Conservation (phyloP, 2,329 filamentous ascomycete genomes). For the Trichophaea hybrida region DNA sequence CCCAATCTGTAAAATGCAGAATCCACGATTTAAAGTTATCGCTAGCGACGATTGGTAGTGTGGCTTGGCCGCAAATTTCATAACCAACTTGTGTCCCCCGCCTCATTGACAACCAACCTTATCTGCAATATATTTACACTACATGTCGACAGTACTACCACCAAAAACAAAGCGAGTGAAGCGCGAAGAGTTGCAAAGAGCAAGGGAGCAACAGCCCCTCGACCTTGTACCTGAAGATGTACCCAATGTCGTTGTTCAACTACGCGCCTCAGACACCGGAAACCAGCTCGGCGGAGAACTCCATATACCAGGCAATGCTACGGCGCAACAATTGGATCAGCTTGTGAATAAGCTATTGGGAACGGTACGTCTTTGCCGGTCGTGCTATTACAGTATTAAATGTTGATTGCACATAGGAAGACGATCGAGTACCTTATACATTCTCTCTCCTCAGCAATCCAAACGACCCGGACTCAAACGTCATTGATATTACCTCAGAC, state of each 20-base stretch:
- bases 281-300: constrained; percentile 25
- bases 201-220: constrained; percentile 23
- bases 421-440: constrained; percentile 26
- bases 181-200: constrained; percentile 26
- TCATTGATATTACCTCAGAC: constrained; percentile 27
- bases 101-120: no score
- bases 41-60: no score
- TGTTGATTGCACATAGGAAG: constrained; percentile 16
- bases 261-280: constrained; percentile 26
- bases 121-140: no score
- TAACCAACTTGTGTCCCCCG: no score
- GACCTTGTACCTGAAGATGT: constrained; percentile 24
- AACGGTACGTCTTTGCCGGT: constrained; percentile 15
- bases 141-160: constrained; percentile 26
- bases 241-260: constrained; percentile 26
- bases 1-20: no score
- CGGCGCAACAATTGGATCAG: constrained; percentile 25
- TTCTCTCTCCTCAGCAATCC: constrained; percentile 26
- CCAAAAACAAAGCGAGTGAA: constrained; percentile 27
- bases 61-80: no score
- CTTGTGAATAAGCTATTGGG: constrained; percentile 26
- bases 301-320: constrained; percentile 25
- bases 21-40: no score
- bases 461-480: constrained; percentile 21
- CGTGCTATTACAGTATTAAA: no score